Evolutionary conservation across 73 alveolate species (phyloP).

Genomic region (Blepharisma stoltei): DNA sequence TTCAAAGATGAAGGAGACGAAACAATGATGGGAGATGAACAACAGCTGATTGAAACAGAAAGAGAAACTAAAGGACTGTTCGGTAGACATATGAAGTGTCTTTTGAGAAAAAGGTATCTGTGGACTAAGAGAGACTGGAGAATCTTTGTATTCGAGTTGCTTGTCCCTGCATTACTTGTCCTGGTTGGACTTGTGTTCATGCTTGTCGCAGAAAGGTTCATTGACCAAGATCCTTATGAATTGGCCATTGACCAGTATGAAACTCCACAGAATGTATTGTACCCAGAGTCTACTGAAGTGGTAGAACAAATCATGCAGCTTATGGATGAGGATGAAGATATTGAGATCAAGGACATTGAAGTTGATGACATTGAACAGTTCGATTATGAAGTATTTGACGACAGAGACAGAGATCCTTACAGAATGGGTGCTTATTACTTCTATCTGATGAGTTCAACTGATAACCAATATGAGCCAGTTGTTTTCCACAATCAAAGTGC

Average conservation of each 20-base stretch:
- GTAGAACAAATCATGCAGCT: constrained; percentile 13
- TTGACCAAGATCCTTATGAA: constrained; percentile 30
- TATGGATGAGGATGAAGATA: neutral
- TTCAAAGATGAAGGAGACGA: constrained; percentile 38
- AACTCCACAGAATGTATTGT: constrained; percentile 28
- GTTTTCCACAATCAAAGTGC: constrained; percentile 30
- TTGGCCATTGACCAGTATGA: neutral
- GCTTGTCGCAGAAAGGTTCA: constrained; percentile 7
- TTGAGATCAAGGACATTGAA: neutral
- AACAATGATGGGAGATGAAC: constrained; percentile 40
- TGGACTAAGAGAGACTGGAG: constrained; percentile 73
- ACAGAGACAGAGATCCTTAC: constrained; percentile 29
- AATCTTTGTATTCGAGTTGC: constrained; percentile 70
- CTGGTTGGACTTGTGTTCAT: constrained; percentile 68
- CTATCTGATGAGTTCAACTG: constrained; percentile 35
- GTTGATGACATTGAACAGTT: constrained; percentile 11
- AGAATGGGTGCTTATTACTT: constrained; percentile 54
- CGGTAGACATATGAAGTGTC: constrained; percentile 63
- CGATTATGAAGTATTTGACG: constrained; percentile 37
- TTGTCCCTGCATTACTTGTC: constrained; percentile 75
- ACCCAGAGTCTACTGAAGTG: neutral
- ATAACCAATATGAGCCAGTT: neutral
- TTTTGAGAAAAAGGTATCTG: constrained; percentile 65
- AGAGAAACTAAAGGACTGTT: constrained; percentile 35
- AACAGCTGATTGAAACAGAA: constrained; percentile 37